A percentile compares a stretch with the other conserved stretches of the same genome.
Evolutionary conservation across 129 eudicot species (phyloP).

Genomic region (Pseudognaphalium luteoalbum): DNA sequence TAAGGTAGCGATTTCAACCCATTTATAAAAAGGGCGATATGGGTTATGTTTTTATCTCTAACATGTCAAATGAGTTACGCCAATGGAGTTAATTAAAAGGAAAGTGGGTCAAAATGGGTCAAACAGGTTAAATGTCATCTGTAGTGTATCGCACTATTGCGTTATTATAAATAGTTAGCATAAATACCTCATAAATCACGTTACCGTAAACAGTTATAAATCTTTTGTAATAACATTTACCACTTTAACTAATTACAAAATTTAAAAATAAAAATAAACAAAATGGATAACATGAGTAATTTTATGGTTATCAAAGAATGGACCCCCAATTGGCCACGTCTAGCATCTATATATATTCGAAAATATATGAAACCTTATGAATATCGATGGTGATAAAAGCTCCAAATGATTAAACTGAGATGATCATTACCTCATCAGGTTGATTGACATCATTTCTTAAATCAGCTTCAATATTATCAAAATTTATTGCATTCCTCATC

Average conservation of each 20-base stretch:
- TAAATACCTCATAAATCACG: neutral
- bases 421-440: constrained; percentile 45
- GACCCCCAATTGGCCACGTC: neutral
- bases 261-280: neutral
- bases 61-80: neutral
- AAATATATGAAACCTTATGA: constrained; percentile 10
- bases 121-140: neutral
- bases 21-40: neutral
- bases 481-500: constrained; percentile 43
- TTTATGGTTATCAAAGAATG: neutral
- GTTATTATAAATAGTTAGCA: neutral
- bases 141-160: neutral
- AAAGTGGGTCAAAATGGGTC: neutral
- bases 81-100: constrained; percentile 9
- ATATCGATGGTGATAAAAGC: neutral
- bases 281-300: neutral
- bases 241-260: neutral
- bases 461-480: constrained; percentile 32
- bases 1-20: neutral
- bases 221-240: neutral
- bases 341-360: constrained; percentile 7
- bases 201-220: neutral
- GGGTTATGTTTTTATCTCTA: neutral
- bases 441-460: constrained; percentile 30
- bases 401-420: neutral